phyloP scores from a whole-genome alignment of 2,329 filamentous ascomycete genomes.

The Aspergillus sergii region DNA sequence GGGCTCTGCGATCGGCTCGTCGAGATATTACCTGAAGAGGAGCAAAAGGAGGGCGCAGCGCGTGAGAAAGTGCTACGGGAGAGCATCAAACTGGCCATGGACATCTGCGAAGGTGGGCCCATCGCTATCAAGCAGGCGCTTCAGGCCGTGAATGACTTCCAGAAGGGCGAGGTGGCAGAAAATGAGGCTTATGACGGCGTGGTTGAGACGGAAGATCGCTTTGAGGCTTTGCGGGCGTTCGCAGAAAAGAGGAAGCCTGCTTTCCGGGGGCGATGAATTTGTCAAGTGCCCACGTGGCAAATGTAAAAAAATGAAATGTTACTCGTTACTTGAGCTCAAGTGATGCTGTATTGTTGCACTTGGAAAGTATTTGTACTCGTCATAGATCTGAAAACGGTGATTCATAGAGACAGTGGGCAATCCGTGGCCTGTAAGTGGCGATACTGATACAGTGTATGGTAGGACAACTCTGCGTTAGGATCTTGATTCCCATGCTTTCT shows the following conservation, averaged over 20 bases:
- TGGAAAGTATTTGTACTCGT: neutral
- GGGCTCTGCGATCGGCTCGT: constrained; percentile 90
- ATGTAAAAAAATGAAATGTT: neutral
- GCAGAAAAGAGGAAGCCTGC: constrained; percentile 70
- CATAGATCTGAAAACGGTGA: neutral
- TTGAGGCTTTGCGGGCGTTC: constrained; percentile 88
- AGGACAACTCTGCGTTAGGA: too few relatives aligned
- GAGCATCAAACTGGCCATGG: constrained; percentile 74
- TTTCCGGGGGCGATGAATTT: constrained; percentile 61
- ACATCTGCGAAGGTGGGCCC: constrained; percentile 89
- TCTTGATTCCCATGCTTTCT: too few relatives aligned
- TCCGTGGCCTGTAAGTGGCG: neutral
- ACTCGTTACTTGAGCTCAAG: neutral
- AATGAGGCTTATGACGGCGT: constrained; percentile 85
- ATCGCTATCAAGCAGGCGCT: constrained; percentile 79
- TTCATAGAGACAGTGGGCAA: neutral
- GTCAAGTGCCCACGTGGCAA: neutral
- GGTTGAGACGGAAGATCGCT: constrained; percentile 78
- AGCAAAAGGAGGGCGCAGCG: constrained; percentile 58
- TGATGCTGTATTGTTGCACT: neutral
- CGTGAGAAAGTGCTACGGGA: constrained; percentile 71
- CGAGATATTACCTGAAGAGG: constrained; percentile 65
- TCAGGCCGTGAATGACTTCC: constrained; percentile 72
- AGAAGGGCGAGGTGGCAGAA: constrained; percentile 71
- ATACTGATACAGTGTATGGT: neutral